phyloP scores from a whole-genome alignment of 352 stramenopile species.

The Phytophthora multivora region DNA sequence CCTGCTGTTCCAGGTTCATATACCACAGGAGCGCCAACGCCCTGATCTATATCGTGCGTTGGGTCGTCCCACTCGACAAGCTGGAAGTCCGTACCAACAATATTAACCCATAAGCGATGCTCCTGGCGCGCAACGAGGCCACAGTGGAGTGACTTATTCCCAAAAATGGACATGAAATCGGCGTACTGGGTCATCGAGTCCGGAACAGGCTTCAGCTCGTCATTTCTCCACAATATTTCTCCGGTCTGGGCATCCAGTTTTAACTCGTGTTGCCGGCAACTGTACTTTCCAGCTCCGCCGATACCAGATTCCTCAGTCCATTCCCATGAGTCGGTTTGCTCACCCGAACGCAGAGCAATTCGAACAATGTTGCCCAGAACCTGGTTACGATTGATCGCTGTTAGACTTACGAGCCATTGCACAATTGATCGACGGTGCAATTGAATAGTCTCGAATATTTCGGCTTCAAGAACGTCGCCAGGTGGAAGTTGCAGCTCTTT shows the following conservation, averaged over 20 bases:
- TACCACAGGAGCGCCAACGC: slow-evolving; percentile 67
- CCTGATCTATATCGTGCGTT: slow-evolving; percentile 74
- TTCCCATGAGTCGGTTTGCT: slow-evolving; percentile 62
- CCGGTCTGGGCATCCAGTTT: slow-evolving; percentile 88
- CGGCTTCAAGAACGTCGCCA: slow-evolving; percentile 83
- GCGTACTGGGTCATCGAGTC: slow-evolving; percentile 91
- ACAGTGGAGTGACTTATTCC: slow-evolving; percentile 86
- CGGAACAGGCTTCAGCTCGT: slow-evolving; percentile 90
- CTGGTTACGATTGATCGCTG: slow-evolving; percentile 33
- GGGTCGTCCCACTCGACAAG: slow-evolving; percentile 90
- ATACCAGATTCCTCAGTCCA: slow-evolving; percentile 67
- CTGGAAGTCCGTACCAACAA: slow-evolving; percentile 88
- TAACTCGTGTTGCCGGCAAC: slow-evolving; percentile 76
- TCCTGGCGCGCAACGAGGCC: slow-evolving; percentile 86
- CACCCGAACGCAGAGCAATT: slow-evolving; percentile 68
- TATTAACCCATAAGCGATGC: slow-evolving; percentile 89
- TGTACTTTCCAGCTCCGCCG: slow-evolving; percentile 66
- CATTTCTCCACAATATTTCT: slow-evolving; percentile 91
- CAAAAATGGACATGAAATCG: slow-evolving; percentile 87
- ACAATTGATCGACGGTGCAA: slow-evolving; percentile 80
- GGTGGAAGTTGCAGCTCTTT: slow-evolving; percentile 77
- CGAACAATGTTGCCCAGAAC: slow-evolving; percentile 71
- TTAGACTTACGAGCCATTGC: slow-evolving; percentile 57
- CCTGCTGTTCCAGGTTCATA: slow-evolving; percentile 35
- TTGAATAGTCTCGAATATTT: slow-evolving; percentile 87